These are phyloP conservation scores for Gossypium laxum DNA, from an alignment of 441 rosid genomes.

Conservation along the genomic window DNA sequence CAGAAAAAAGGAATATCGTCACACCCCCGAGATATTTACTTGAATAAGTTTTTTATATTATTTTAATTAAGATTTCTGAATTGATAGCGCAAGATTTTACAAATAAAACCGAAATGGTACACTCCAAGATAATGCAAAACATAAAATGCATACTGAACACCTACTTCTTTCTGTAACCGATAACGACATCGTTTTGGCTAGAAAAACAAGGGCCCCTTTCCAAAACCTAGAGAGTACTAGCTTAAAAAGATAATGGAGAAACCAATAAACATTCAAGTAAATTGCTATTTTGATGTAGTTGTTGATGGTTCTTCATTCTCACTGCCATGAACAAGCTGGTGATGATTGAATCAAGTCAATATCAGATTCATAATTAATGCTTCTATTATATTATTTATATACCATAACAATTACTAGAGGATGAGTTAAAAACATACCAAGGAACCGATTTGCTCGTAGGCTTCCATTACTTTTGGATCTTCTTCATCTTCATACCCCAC, in stretches of 20 bases:
- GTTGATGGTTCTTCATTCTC: slow-evolving; percentile 33
- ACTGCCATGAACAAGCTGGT: slow-evolving; percentile 53
- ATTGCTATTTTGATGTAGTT: slow-evolving; percentile 27
- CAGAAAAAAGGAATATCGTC: too few relatives aligned
- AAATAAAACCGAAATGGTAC: neutral
- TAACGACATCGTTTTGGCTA: neutral
- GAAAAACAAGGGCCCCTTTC: neutral
- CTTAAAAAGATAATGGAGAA: neutral
- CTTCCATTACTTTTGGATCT: slow-evolving; percentile 81
- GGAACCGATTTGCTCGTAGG: slow-evolving; percentile 74
- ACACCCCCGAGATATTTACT: too few relatives aligned
- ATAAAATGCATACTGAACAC: neutral
- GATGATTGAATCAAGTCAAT: slow-evolving; percentile 6
- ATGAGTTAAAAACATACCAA: slow-evolving; percentile 34
- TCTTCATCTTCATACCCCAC: slow-evolving; percentile 80
- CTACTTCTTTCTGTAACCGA: neutral
- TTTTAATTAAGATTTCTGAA: too few relatives aligned
- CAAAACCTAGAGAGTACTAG: neutral
- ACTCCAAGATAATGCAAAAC: neutral
- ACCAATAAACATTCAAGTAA: neutral
- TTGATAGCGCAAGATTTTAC: too few relatives aligned
- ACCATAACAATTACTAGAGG: too few relatives aligned
- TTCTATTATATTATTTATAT: neutral
- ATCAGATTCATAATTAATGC: neutral
- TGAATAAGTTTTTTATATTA: too few relatives aligned